Conservation (phyloP, 352 stramenopile species). For the Globisporangium rhizosaccharum region DNA sequence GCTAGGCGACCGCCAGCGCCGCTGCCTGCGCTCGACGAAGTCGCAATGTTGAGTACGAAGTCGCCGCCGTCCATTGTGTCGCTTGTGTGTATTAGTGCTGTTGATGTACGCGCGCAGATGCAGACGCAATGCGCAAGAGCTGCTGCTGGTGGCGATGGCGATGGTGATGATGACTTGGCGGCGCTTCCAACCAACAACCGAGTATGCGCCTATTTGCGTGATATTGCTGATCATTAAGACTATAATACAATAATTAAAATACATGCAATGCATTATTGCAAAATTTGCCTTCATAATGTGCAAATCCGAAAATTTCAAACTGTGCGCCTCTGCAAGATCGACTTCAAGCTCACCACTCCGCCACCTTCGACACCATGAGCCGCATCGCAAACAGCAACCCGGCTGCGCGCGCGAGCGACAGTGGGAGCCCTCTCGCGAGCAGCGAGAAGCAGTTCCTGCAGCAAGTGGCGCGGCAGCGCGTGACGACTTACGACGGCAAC, state of each 20-base stretch:
- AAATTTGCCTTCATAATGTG: too few species aligned
- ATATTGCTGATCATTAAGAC: too few species aligned
- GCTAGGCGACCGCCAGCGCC: conserved; percentile 17
- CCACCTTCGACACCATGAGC: conserved; percentile 5
- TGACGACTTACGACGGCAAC: conserved; percentile 73
- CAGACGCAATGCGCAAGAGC: not conserved
- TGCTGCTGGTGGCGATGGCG: too few species aligned
- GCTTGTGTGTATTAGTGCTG: not conserved
- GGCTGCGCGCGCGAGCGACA: conserved; percentile 4
- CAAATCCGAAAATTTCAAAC: too few species aligned
- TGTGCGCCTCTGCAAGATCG: too few species aligned
- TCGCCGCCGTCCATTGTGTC: conserved; percentile 37
- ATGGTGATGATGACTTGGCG: too few species aligned
- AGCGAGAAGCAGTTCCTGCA: conserved; percentile 58
- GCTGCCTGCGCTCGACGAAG: conserved; percentile 25
- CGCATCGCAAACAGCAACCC: conserved; percentile 14
- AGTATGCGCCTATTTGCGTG: too few species aligned
- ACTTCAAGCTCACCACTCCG: not conserved
- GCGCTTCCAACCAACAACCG: too few species aligned
- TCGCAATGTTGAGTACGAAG: conserved; percentile 81
- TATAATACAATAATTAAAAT: too few species aligned
- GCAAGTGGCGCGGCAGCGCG: conserved; percentile 49
- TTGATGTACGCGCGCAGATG: not conserved
- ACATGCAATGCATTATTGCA: too few species aligned
- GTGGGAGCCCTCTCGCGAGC: conserved; percentile 12